phyloP scores from a whole-genome alignment of 768 basidiomycete species.

The Phanerochaete sordida region DNA sequence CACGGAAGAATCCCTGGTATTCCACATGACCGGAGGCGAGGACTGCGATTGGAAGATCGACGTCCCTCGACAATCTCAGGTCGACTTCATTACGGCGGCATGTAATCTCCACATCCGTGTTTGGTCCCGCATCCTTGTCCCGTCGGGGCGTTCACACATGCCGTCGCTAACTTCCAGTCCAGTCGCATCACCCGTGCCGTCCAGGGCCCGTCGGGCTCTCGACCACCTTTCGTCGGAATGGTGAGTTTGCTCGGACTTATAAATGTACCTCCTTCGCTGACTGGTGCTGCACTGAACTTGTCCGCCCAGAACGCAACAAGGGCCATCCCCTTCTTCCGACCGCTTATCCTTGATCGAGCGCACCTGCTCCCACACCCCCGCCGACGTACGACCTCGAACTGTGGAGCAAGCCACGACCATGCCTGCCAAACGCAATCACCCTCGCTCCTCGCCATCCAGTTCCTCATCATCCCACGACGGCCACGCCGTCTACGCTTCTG shows the following conservation, averaged over 20 bases:
- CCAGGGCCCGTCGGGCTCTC: neutral
- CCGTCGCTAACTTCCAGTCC: neutral
- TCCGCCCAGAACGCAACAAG: neutral
- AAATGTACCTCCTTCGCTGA: neutral
- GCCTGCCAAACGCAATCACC: constrained; percentile 7
- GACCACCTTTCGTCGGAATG: neutral
- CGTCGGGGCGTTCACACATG: neutral
- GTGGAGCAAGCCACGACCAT: neutral
- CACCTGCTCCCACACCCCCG: neutral
- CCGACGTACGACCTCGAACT: neutral
- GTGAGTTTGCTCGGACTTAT: neutral
- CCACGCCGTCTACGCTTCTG: constrained; percentile 1
- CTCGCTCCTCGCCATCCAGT: constrained; percentile 5
- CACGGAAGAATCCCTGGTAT: neutral
- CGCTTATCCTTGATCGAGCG: neutral
- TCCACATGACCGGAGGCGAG: neutral
- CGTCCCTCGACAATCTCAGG: neutral
- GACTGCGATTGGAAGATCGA: constrained; percentile 1
- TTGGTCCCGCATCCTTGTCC: neutral
- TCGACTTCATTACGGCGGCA: constrained; percentile 1
- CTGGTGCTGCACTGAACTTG: neutral
- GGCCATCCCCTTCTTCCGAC: neutral
- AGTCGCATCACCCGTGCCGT: neutral
- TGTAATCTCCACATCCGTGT: neutral
- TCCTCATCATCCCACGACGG: constrained; percentile 10